A percentile compares a stretch with the other conserved stretches of the same genome.
phyloP scores from a whole-genome alignment of 495 filamentous ascomycete species.

The Clohesyomyces aquaticus region DNA sequence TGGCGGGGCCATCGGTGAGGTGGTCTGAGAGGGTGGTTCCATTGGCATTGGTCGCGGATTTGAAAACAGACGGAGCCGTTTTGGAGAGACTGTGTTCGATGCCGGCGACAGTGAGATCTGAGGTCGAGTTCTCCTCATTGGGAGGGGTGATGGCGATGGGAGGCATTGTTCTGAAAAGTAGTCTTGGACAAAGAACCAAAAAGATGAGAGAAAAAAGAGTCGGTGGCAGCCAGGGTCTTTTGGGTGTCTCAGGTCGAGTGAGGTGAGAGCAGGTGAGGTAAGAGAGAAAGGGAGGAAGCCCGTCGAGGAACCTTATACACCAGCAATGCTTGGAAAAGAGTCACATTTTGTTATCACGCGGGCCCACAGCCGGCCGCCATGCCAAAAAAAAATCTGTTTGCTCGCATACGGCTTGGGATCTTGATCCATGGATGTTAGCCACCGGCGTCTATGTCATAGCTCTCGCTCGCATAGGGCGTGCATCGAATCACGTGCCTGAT shows the following conservation, averaged over 20 bases:
- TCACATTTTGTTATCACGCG: slow-evolving; percentile 24
- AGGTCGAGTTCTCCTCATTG: slow-evolving; percentile 28
- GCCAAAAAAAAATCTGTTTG: too few relatives aligned
- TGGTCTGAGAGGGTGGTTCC: background rate
- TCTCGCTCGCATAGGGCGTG: slow-evolving; percentile 23
- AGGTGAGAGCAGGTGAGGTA: too few relatives aligned
- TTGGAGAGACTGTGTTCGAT: slow-evolving; percentile 41
- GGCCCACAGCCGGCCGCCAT: too few relatives aligned
- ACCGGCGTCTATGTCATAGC: slow-evolving; percentile 8
- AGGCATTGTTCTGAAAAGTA: slow-evolving; percentile 25
- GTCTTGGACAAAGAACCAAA: too few relatives aligned
- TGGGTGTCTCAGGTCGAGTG: too few relatives aligned
- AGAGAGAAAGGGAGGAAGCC: background rate
- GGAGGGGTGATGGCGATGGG: slow-evolving; percentile 34
- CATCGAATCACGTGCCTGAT: slow-evolving; percentile 9
- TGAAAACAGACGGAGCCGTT: slow-evolving; percentile 22
- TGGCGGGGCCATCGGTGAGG: slow-evolving; percentile 1
- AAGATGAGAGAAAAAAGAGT: background rate
- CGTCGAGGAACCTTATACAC: background rate
- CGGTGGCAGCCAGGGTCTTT: background rate
- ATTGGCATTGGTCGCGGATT: slow-evolving; percentile 3
- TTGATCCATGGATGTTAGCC: too few relatives aligned
- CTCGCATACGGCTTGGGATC: too few relatives aligned
- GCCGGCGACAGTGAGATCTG: slow-evolving; percentile 43
- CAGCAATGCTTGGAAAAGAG: slow-evolving; percentile 4